Evolutionary conservation across 2,329 filamentous ascomycete genomes (phyloP).

Genomic region (Penicillium sp.): DNA sequence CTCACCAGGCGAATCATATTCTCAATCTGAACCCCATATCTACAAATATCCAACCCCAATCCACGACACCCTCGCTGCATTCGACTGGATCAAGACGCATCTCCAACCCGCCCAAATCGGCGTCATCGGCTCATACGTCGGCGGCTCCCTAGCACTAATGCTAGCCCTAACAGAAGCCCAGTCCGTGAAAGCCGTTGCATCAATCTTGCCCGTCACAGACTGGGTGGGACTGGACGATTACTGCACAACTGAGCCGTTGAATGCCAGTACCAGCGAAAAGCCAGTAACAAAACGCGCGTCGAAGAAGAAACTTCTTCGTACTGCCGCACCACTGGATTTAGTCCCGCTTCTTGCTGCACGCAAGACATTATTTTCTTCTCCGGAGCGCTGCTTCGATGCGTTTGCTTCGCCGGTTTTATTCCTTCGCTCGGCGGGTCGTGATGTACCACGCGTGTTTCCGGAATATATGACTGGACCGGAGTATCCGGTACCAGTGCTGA

Average conservation of each 20-base stretch:
- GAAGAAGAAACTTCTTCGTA: constrained; percentile 15
- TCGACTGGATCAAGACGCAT: constrained; percentile 44
- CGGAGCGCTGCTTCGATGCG: constrained; percentile 48
- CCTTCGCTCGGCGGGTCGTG: constrained; percentile 46
- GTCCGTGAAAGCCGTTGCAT: constrained; percentile 39
- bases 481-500: constrained; percentile 40
- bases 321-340: constrained; percentile 35
- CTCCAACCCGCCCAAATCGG: constrained; percentile 37
- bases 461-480: constrained; percentile 39
- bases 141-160: constrained; percentile 49
- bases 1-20: neutral
- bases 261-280: neutral
- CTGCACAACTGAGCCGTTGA: constrained; percentile 26
- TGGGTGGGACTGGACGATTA: constrained; percentile 49
- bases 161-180: constrained; percentile 47
- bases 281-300: constrained; percentile 4
- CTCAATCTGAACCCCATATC: constrained; percentile 6
- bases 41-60: constrained; percentile 44
- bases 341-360: constrained; percentile 43
- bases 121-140: constrained; percentile 42
- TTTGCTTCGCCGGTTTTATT: constrained; percentile 51
- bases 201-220: constrained; percentile 43
- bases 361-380: constrained; percentile 40
- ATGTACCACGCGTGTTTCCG: constrained; percentile 42
- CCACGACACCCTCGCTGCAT: constrained; percentile 44